Base-by-base conservation (phyloP, 768 basidiomycete species). In the Cystofilobasidium ferigula region DNA sequence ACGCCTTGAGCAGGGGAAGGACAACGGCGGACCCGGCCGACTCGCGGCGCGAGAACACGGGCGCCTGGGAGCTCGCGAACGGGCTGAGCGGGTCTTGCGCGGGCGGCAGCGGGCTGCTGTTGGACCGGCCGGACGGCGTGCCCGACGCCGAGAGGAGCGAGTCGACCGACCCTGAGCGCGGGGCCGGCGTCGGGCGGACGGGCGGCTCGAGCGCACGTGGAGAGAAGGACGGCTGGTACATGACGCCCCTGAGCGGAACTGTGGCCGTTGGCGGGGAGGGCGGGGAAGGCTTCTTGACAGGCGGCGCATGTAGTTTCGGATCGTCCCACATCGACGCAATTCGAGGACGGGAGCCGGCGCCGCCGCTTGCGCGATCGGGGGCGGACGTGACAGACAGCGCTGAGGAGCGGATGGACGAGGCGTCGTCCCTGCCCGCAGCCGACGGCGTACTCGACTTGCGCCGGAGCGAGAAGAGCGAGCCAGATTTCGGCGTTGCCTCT, bases 21-120 rank as follows among this genome's bases (percentile, higher is more conserved):
- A 54, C 20, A n/a, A 54, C 18, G 30, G 18, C 18, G 3, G 51
- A 54, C 6, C 28, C 26, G 30, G 28, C 51, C 30, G 51, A 54
- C 14, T 32, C 51, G 51, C 30, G 51, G 2, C 51, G 51, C 51
- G 51, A 54, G 16, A 54, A 54, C 28, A 54, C 51, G 51, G 51
- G 51, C 51, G 51, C 51, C 51, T 54, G 51, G n/a, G n/a, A n/a
- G 30, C 51, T 54, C 3, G 51, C 51, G 30, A 54, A 54, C 2
- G 51, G 51, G 30, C 51, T 54, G 51, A 3, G 26, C 26, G 51
- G 30, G 30, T 54, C 51, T 26, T 1, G 28, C 5, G 28, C 28
- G 13, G 51, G 2, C 6, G 28, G 1, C 7, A 14, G 51, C 28
- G 30, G 5, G 51, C 51, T 28, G 47, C 26, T 26, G 14, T n/a